Percentiles rank a stretch among this genome's conserved stretches.
phyloP scores from a whole-genome alignment of 2,329 filamentous ascomycete species.

The Curvularia sp. region DNA sequence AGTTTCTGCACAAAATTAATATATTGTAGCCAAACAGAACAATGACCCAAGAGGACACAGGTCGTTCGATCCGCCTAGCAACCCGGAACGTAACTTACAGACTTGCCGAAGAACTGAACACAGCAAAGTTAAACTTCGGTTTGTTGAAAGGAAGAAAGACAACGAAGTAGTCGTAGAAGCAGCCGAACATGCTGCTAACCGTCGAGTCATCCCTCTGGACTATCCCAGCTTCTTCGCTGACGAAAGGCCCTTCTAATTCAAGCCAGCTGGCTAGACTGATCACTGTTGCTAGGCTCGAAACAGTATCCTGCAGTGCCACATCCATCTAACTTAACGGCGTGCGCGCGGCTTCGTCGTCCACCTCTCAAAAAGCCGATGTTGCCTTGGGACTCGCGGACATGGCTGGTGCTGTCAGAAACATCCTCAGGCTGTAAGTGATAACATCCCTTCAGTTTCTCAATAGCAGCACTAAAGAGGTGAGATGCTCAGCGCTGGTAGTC shows the following conservation, averaged over 20 bases:
- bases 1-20: constrained; percentile 24
- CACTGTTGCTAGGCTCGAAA: background rate
- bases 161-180: no score
- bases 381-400: background rate
- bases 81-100: constrained; percentile 11
- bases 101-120: constrained; percentile 16
- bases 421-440: constrained; percentile 9
- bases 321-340: background rate
- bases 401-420: background rate
- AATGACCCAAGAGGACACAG: background rate
- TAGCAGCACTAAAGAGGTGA: background rate
- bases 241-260: background rate
- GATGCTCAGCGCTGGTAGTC: background rate
- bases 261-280: constrained; percentile 1
- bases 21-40: background rate
- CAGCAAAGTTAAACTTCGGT: constrained; percentile 10
- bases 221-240: background rate
- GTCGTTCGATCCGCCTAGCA: background rate
- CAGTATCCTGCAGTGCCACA: background rate
- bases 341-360: background rate
- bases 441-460: constrained; percentile 6
- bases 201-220: background rate
- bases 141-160: no score
- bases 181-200: background rate
- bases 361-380: background rate